Evolutionary conservation across 164 flowering plant genomes (phyloP), one percentile per base, ranked within the genome.

Genomic region (Macadamia tetraphylla): DNA sequence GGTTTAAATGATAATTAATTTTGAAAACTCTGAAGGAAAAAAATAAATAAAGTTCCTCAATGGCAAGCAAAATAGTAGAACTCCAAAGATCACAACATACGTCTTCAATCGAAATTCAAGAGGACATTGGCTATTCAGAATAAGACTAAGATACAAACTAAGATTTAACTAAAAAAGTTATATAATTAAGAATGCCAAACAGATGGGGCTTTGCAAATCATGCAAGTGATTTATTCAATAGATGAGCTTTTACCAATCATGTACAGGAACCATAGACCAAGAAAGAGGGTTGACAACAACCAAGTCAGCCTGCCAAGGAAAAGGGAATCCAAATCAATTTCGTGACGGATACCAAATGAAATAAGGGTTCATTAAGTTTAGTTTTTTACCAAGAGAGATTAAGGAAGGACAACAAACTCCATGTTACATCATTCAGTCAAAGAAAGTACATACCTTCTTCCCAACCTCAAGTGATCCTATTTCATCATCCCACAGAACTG

Each of bases 401-500:
- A 3, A 12, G 46, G n/a, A 12, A 58, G 29, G 40, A 59, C 13
- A 64, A 62, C 55, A 7, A n/a, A 51, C 29, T 18, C 46, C 59
- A 57, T 17, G 31, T 35, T 35, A 35, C 40, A 2, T 35, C 5
- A 5, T 35, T 35, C 40, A 35, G 3, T 35, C 5, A 5, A 35
- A 35, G 5, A 2, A 35, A 17, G 18, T 60, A 23, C 77, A 6
- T 30, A 92, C 98, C 94, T 90, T 92, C 75, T 88, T 90, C 52
- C 87, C 91, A 73, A 86, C 81, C 76, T 90, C 91, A 70, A 92
- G 88, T 3, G 98, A 90, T 48, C 98, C 96, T 51, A 92, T 88
- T 77, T 92, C 98, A 67, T 83, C 73, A 63, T 90, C 91, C 98
- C 98, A 90, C 51, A 88, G 84, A 46, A 90, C 90, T 71, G 98